Evolutionary conservation across 257 asterid genomes (phyloP).

Genomic region (Petunia secreta): DNA sequence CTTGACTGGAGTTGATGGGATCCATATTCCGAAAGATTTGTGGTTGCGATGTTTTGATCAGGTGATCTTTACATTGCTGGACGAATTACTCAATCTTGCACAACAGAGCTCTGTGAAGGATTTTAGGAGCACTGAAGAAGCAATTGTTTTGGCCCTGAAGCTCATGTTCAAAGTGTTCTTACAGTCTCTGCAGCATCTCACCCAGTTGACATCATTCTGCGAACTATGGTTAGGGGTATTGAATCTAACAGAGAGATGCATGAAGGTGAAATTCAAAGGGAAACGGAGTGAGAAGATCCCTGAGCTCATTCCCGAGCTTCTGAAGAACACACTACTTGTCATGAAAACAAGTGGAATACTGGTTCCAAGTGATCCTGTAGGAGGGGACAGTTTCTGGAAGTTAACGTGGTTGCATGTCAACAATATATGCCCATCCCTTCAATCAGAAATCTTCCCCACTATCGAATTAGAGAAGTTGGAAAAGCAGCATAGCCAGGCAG

Average conservation of each 20-base stretch:
- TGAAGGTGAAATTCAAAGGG: slow-evolving; percentile 72
- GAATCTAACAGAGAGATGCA: slow-evolving; percentile 55
- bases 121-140: slow-evolving; percentile 72
- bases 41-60: slow-evolving; percentile 80
- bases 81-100: slow-evolving; percentile 63
- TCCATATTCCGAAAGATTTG: slow-evolving; percentile 56
- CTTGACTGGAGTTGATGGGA: slow-evolving; percentile 68
- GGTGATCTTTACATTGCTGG: slow-evolving; percentile 74
- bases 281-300: slow-evolving; percentile 75
- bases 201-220: slow-evolving; percentile 59
- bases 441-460: slow-evolving; percentile 63
- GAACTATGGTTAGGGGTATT: slow-evolving; percentile 72
- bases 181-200: slow-evolving; percentile 60
- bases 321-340: slow-evolving; percentile 74
- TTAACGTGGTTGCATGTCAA: slow-evolving; percentile 79
- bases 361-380: slow-evolving; percentile 58
- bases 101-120: slow-evolving; percentile 66
- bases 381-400: slow-evolving; percentile 75
- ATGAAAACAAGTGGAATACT: slow-evolving; percentile 76
- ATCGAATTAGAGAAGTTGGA: slow-evolving; percentile 63
- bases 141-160: slow-evolving; percentile 63
- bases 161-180: slow-evolving; percentile 65
- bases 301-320: slow-evolving; percentile 83
- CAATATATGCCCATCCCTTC: slow-evolving; percentile 68
- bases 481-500: slow-evolving; percentile 42